Percentiles rank a stretch among this genome's conserved stretches.
Evolutionary conservation across 108 stramenopile species (phyloP).

Genomic region (Fistulifera solaris): DNA sequence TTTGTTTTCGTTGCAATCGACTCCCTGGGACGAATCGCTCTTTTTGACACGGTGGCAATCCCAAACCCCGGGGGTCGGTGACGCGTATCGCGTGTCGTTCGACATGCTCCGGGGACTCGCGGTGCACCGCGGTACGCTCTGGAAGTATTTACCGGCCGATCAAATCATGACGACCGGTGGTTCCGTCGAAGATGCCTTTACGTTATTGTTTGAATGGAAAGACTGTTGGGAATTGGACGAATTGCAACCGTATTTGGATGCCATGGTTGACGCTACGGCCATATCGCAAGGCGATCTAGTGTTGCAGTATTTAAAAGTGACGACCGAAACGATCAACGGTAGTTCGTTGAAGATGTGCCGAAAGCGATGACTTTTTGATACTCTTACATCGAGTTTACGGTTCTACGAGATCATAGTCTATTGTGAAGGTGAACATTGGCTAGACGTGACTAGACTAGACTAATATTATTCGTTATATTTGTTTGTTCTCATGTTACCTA

Average conservation of each 20-base stretch:
- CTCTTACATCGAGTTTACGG: too few species aligned
- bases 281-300: conserved; percentile 4
- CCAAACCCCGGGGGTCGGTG: conserved; percentile 10
- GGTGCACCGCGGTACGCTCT: neutral
- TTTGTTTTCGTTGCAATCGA: conserved; percentile 7
- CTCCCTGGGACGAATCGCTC: conserved; percentile 3
- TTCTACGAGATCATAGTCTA: too few species aligned
- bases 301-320: conserved; percentile 3
- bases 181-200: neutral
- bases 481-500: too few species aligned
- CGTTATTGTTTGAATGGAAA: conserved; percentile 2
- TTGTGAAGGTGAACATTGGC: too few species aligned
- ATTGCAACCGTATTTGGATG: conserved; percentile 9
- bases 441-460: too few species aligned
- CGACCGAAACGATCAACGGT: neutral
- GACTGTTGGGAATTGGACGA: conserved; percentile 12
- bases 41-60: conserved; percentile 9
- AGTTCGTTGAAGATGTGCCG: neutral
- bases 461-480: too few species aligned
- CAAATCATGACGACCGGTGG: neutral
- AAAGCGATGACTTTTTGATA: too few species aligned
- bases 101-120: conserved; percentile 13
- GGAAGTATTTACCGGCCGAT: conserved; percentile 4
- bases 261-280: neutral
- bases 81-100: neutral